Base-by-base conservation (phyloP, 306 rosid genomes). In the Castanea sativa region DNA sequence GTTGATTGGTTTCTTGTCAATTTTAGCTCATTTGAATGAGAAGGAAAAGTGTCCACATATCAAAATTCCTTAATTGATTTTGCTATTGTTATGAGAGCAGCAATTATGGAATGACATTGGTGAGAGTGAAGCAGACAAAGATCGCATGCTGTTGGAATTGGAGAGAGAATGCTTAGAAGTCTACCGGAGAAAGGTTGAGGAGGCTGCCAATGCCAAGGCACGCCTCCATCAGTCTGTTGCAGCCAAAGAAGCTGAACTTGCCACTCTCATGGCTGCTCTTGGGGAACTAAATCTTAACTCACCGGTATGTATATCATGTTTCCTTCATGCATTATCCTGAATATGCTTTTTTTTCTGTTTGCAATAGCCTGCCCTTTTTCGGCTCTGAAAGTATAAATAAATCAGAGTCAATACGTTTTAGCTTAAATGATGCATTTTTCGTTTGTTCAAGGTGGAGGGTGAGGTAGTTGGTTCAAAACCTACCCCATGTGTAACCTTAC, bases 61-160 rank as follows among this genome's bases (percentile, higher is more conserved):
- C 25, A 35, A 35, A 67, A 9, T 67, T 67, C 25, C 16, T 67
- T 19, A 18, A 19, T 33, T 33, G 51, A 23, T 67, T 67, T 67
- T 33, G 51, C 52, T 18, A 8, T 45, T 35, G 69, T 78, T 77
- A 45, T 84, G 74, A 69, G 43, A 78, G 82, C 92, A 95, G 99
- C 94, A 91, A 92, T 84, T 95, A 87, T 92, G 98, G 99, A 89
- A 84, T 69, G 99, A 95, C 85, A 95, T 95, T 69, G 99, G 99
- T 57, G 99, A 95, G 88, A 92, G 85, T 73, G 91, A 86, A 55
- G 83, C 86, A 74, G 98, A 95, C 23, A 90, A 83, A 87, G 97
- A 91, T 73, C 91, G 96, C 0, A 91, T 91, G 98, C 79, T 95
- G 58, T 58, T 90, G 77, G 97, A 93, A 58, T 83, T 95, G 79